Evolutionary conservation across 116 monocot genomes (phyloP), one percentile per base, ranked within the genome.

Genomic region (Zostera marina): DNA sequence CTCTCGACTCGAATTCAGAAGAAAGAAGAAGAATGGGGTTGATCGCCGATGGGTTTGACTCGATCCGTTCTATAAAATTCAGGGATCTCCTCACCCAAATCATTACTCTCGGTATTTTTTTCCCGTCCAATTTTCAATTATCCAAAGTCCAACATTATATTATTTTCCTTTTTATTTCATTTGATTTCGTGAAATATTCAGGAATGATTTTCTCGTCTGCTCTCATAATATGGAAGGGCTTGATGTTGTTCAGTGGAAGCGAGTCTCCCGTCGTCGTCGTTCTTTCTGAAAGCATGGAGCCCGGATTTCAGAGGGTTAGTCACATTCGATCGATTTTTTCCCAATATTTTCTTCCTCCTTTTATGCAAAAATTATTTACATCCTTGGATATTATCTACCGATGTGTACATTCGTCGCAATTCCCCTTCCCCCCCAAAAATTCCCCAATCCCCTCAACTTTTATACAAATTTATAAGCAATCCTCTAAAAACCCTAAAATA

Each of bases 211-310:
- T 81, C 12, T 68, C 79, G 1, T 81, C 84, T 13, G 84, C 81
- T 11, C 70, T 90, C 54, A 81, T 90, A 19, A 76, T 90, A 64
- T 81, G 81, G 84, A 90, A 84, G 65, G 77, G 81, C 3, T 44
- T 90, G 62, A 74, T 79, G 67, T 74, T 76, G 22, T 12, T 78
- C 40, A 90, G 81, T 0, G 90, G 81, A 41, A 90, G 81, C 48
- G 81, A 90, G 45, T 84, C 84, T 3, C 90, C 84, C 17, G 76
- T 84, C 13, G 84, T 90, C 3, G 90, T 90, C 3, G 90, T 90
- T 53, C 74, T 90, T 0, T 90, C 90, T 11, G 84, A 68, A 51
- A 90, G 90, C 64, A 84, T 84, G 81, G 84, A 84, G 54, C 90
- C 84, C 58, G 84, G 79, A 7, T 84, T 90, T 38, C 75, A 81